These are phyloP conservation scores for Clitopilus hobsonii DNA, from an alignment of 768 basidiomycete genomes.

Conservation along the genomic window DNA sequence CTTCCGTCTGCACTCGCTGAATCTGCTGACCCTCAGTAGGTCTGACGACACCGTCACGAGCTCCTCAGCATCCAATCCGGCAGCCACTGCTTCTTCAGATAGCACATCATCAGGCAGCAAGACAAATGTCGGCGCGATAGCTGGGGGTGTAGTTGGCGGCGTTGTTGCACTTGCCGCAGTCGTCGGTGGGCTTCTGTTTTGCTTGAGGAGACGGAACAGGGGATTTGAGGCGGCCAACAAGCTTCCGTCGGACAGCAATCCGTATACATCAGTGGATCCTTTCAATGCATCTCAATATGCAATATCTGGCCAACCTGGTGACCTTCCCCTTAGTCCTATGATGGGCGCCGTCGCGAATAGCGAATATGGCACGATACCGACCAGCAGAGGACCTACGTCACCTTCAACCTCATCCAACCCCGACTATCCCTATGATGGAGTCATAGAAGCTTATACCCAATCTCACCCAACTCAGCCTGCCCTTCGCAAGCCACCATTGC, in stretches of 20 bases:
- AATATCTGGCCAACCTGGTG: not conserved
- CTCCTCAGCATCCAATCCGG: too few species aligned
- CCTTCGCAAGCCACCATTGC: too few species aligned
- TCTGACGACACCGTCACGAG: not conserved
- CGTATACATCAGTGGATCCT: not conserved
- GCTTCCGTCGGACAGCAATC: not conserved
- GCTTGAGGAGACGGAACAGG: not conserved
- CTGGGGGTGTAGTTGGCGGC: conserved; percentile 9
- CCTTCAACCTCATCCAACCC: too few species aligned
- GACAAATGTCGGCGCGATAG: conserved; percentile 6
- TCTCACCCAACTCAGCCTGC: too few species aligned
- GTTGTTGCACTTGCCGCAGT: conserved; percentile 3
- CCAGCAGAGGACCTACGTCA: too few species aligned
- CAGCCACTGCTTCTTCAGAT: not conserved
- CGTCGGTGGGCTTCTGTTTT: not conserved
- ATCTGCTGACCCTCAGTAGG: not conserved
- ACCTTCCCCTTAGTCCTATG: not conserved
- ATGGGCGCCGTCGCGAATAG: too few species aligned
- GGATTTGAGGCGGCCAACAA: not conserved
- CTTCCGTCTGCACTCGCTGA: not conserved
- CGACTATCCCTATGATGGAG: too few species aligned
- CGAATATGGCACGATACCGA: too few species aligned
- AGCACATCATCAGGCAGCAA: not conserved
- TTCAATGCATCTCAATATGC: not conserved
- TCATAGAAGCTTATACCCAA: too few species aligned